Conservation (phyloP, 176 grass and related monocot species). For the Metroxylon sagu region DNA sequence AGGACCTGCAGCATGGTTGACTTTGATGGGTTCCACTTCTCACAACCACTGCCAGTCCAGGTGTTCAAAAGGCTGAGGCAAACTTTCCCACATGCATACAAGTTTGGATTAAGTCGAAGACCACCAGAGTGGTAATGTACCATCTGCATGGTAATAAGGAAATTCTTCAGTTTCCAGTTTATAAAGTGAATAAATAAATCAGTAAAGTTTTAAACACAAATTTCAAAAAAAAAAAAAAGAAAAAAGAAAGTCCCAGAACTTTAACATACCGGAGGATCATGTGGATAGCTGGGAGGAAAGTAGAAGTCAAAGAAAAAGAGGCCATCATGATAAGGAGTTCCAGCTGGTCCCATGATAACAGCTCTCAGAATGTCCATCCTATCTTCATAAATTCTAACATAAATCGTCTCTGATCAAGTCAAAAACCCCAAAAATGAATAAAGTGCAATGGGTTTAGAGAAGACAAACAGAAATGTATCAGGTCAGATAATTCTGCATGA, state of each 20-base stretch:
- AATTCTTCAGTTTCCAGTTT: neutral
- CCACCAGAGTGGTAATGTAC: slow-evolving; percentile 70
- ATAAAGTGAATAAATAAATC: too few relatives aligned
- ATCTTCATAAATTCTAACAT: slow-evolving; percentile 60
- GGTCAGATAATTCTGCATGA: too few relatives aligned
- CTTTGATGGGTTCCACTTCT: slow-evolving; percentile 59
- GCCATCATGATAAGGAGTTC: slow-evolving; percentile 77
- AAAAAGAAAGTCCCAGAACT: slow-evolving; percentile 5
- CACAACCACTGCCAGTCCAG: slow-evolving; percentile 56
- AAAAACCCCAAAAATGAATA: neutral
- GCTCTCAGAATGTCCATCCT: slow-evolving; percentile 66
- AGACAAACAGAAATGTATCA: too few relatives aligned
- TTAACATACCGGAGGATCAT: slow-evolving; percentile 40
- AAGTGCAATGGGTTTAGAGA: too few relatives aligned
- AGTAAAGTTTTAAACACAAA: neutral
- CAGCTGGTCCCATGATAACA: slow-evolving; percentile 50
- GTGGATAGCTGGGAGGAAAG: slow-evolving; percentile 51
- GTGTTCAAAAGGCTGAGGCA: slow-evolving; percentile 85
- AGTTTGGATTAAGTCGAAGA: slow-evolving; percentile 61
- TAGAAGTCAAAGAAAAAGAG: slow-evolving; percentile 63
- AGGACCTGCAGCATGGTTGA: slow-evolving; percentile 67
- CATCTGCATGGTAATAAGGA: slow-evolving; percentile 27
- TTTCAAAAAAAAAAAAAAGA: neutral
- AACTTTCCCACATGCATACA: slow-evolving; percentile 64
- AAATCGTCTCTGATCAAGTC: slow-evolving; percentile 34